Percentiles rank a stretch among this genome's conserved stretches.
These are phyloP conservation scores for Teratosphaeria viscida DNA, from an alignment of 2,329 filamentous ascomycete species.

Conservation along the genomic window DNA sequence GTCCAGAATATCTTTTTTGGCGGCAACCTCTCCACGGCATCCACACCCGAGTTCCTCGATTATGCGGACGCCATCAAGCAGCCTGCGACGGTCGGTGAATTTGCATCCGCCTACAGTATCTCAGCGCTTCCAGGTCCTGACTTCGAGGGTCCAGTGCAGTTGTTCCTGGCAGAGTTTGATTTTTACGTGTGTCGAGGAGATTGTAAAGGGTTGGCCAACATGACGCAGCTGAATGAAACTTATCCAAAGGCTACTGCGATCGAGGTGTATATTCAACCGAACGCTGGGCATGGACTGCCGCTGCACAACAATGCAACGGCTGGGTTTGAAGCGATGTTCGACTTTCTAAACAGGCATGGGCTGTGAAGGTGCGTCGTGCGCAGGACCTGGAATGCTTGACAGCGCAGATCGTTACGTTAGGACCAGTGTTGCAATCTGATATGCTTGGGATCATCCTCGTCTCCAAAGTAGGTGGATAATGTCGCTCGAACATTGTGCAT, in stretches of 20 bases:
- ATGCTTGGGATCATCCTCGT: background rate
- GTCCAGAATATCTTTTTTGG: background rate
- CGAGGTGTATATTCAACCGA: conserved; percentile 24
- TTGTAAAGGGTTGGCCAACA: conserved; percentile 22
- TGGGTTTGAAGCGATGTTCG: conserved; percentile 6
- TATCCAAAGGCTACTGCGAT: conserved; percentile 23
- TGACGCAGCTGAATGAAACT: conserved; percentile 3
- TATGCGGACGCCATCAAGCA: conserved; percentile 27
- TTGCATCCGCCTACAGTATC: conserved; percentile 10
- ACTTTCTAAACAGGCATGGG: conserved; percentile 2
- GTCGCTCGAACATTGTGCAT: background rate
- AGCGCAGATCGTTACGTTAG: too few relatives aligned
- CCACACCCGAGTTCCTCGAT: conserved; percentile 20
- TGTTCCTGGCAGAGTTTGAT: conserved; percentile 21
- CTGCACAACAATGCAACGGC: conserved; percentile 28
- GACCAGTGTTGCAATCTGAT: too few relatives aligned
- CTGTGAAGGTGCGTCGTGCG: background rate
- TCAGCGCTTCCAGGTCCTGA: conserved; percentile 8
- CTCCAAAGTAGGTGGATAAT: background rate
- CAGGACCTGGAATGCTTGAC: too few relatives aligned
- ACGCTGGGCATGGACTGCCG: conserved; percentile 27
- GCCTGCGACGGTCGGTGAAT: conserved; percentile 23
- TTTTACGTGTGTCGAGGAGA: conserved; percentile 27
- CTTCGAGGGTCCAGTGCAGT: conserved; percentile 26
- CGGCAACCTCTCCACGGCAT: conserved; percentile 5